Conservation (phyloP, 257 asterid genomes). For the Solanum bulbocastanum region DNA sequence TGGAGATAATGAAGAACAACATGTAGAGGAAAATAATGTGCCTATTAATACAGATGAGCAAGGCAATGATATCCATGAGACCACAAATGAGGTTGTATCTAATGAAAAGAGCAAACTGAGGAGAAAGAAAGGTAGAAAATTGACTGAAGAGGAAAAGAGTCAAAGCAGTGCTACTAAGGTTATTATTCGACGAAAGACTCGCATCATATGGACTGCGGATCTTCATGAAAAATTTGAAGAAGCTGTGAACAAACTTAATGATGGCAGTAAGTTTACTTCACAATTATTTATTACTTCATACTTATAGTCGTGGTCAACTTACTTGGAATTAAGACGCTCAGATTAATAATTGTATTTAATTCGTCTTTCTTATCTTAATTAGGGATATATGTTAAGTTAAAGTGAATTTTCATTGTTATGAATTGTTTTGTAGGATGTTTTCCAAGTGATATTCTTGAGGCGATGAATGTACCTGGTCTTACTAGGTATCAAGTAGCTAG, state of each 20-base stretch:
- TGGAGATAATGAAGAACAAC: not conserved
- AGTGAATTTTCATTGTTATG: not conserved
- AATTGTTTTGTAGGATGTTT: not conserved
- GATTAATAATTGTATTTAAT: not conserved
- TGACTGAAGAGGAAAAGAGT: not conserved
- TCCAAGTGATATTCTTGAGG: not conserved
- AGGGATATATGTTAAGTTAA: not conserved
- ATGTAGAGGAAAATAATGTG: not conserved
- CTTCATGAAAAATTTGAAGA: slow-evolving; percentile 9
- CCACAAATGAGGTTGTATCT: not conserved
- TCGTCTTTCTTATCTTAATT: not conserved
- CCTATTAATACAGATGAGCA: not conserved
- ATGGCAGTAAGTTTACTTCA: slow-evolving; percentile 13
- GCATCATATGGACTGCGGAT: slow-evolving; percentile 4
- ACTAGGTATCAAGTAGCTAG: not conserved
- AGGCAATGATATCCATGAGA: not conserved
- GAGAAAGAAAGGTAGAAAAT: not conserved
- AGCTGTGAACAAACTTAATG: slow-evolving; percentile 9
- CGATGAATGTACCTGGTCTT: not conserved
- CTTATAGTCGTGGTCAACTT: not conserved
- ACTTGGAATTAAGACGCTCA: not conserved
- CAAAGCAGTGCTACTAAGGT: not conserved
- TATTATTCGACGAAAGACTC: no score
- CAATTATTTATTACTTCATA: not conserved
- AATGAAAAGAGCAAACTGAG: not conserved